Percentiles rank a stretch among this genome's conserved stretches.
phyloP scores from a whole-genome alignment of 495 filamentous ascomycete genomes.

The Aspergillus sclerotiicarbonarius region DNA sequence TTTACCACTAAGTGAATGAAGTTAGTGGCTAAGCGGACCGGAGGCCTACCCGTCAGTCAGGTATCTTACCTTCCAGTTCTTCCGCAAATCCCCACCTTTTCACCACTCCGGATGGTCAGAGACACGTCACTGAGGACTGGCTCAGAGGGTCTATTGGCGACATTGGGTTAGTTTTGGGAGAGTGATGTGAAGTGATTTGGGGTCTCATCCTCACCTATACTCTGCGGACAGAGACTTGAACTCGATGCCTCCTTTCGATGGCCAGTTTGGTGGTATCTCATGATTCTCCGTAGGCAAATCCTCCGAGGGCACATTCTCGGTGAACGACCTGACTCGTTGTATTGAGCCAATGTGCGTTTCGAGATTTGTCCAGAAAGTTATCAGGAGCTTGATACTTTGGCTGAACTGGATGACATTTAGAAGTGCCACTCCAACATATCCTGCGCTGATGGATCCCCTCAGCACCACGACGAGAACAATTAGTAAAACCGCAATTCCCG shows the following conservation, averaged over 20 bases:
- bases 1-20: slow-evolving; percentile 39
- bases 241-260: slow-evolving; percentile 48
- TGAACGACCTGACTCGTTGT: slow-evolving; percentile 57
- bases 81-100: slow-evolving; percentile 57
- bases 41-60: not conserved
- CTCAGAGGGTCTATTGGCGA: slow-evolving; percentile 29
- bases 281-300: slow-evolving; percentile 39
- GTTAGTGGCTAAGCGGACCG: not conserved
- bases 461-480: slow-evolving; percentile 34
- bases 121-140: slow-evolving; percentile 51
- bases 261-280: slow-evolving; percentile 46
- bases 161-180: slow-evolving; percentile 9
- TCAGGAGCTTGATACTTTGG: slow-evolving; percentile 43
- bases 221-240: slow-evolving; percentile 44
- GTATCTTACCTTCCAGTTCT: slow-evolving; percentile 43
- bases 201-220: slow-evolving; percentile 32
- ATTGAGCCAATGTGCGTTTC: slow-evolving; percentile 59
- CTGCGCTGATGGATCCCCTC: slow-evolving; percentile 32
- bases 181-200: not conserved
- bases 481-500: slow-evolving; percentile 37
- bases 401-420: slow-evolving; percentile 47
- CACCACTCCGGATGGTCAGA: slow-evolving; percentile 49
- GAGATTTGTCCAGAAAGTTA: slow-evolving; percentile 57
- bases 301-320: slow-evolving; percentile 48
- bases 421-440: slow-evolving; percentile 50